phyloP scores from a whole-genome alignment of 805 yeast species.

The Ogataea thermomethanolica region DNA sequence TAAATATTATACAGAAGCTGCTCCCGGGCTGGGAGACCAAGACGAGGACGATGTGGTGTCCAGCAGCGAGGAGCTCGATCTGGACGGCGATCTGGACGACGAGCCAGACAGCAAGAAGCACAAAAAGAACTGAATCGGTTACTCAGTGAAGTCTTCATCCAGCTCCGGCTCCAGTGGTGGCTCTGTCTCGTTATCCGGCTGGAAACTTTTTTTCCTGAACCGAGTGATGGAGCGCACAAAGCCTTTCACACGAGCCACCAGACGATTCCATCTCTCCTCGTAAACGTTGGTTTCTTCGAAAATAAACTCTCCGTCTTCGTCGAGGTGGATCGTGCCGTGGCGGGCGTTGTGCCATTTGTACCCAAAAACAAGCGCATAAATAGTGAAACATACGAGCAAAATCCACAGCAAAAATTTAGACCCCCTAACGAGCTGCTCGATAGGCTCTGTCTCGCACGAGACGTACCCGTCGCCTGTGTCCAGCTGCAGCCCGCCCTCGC shows the following conservation, averaged over 20 bases:
- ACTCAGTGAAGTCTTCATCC: slow-evolving; percentile 7
- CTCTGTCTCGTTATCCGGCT: slow-evolving; percentile 25
- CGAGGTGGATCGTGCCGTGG: slow-evolving; percentile 79
- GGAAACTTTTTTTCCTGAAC: background rate
- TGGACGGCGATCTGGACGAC: slow-evolving; percentile 36
- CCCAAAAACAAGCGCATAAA: slow-evolving; percentile 36
- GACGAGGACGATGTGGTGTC: slow-evolving; percentile 40
- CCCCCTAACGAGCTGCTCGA: slow-evolving; percentile 42
- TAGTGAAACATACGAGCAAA: slow-evolving; percentile 54
- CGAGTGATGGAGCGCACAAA: slow-evolving; percentile 20
- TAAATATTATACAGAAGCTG: slow-evolving; percentile 74
- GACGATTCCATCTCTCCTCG: no score
- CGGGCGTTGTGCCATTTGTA: slow-evolving; percentile 33
- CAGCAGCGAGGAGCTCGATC: slow-evolving; percentile 47
- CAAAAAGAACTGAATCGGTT: background rate
- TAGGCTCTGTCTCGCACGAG: slow-evolving; percentile 58
- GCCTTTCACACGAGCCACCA: slow-evolving; percentile 1
- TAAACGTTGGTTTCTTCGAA: slow-evolving; percentile 30
- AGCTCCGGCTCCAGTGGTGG: background rate
- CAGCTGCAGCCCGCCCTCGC: slow-evolving; percentile 70
- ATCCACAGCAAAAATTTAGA: slow-evolving; percentile 39
- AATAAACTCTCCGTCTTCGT: slow-evolving; percentile 49
- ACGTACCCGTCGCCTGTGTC: slow-evolving; percentile 51
- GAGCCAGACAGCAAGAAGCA: slow-evolving; percentile 9
- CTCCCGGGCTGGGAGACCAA: slow-evolving; percentile 56